A percentile compares a stretch with the other conserved stretches of the same genome.
phyloP scores from a whole-genome alignment of 139 green algal species.

The Chlorella sorokiniana region DNA sequence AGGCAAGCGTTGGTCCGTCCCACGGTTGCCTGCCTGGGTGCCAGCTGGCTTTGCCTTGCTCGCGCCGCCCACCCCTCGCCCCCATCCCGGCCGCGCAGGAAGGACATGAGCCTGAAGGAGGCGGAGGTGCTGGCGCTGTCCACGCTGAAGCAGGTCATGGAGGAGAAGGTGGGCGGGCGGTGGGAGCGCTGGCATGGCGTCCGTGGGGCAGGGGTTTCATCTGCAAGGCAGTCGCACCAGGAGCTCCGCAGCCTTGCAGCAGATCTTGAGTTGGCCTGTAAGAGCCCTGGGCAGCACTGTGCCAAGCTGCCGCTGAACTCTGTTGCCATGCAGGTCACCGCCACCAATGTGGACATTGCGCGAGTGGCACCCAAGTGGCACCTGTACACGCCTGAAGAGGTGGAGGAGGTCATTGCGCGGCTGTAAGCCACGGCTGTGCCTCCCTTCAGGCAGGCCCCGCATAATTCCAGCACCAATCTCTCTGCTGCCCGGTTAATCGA shows the following conservation, averaged over 20 bases:
- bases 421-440: too few relatives aligned
- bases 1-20: too few relatives aligned
- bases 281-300: neutral
- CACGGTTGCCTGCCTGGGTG: neutral
- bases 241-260: too few relatives aligned
- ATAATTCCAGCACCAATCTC: neutral
- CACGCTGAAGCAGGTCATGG: constrained; percentile 99
- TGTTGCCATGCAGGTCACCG: constrained; percentile 69
- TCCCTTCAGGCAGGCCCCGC: neutral
- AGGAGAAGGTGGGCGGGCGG: constrained; percentile 93
- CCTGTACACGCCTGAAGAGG: constrained; percentile 86
- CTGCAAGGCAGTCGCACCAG: too few relatives aligned
- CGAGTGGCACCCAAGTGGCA: constrained; percentile 89
- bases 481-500: neutral
- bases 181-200: neutral
- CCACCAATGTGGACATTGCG: constrained; percentile 97
- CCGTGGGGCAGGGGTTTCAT: neutral
- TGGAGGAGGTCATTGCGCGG: constrained; percentile 89
- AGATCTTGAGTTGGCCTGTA: neutral
- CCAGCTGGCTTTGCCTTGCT: neutral
- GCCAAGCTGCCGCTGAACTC: too few relatives aligned
- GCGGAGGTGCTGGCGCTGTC: constrained; percentile 93
- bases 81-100: too few relatives aligned
- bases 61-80: too few relatives aligned
- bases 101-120: constrained; percentile 93